phyloP scores from a whole-genome alignment of 1,139 yeast species.

The Schwanniomyces etchellsii region DNA sequence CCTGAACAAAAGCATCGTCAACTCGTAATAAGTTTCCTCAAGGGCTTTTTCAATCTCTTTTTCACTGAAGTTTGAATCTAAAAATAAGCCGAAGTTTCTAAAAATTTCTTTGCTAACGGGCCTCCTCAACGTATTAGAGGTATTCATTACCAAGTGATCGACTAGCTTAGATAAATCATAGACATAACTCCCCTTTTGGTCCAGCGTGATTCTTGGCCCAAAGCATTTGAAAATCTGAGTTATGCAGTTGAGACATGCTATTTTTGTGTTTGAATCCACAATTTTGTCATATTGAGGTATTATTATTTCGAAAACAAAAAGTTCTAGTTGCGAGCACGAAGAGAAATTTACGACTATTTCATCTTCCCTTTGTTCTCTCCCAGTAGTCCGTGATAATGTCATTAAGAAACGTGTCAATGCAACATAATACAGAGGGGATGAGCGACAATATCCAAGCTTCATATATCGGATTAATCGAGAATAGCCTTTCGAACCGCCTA shows the following conservation, averaged over 20 bases:
- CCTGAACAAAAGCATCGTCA: no score
- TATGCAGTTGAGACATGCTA: not conserved
- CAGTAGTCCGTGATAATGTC: constrained; percentile 8
- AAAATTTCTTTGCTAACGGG: not conserved
- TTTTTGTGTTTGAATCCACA: not conserved
- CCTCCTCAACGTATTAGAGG: not conserved
- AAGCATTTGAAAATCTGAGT: not conserved
- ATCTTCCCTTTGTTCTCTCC: constrained; percentile 8
- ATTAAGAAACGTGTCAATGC: constrained; percentile 9
- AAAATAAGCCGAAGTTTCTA: no score
- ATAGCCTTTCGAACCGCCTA: constrained; percentile 38
- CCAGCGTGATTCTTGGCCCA: no score
- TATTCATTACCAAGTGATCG: no score
- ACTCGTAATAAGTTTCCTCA: no score
- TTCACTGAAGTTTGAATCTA: no score
- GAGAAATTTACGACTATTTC: constrained; percentile 14
- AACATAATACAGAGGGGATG: constrained; percentile 44
- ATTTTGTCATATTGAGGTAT: not conserved
- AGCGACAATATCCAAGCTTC: constrained; percentile 47
- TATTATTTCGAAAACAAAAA: not conserved
- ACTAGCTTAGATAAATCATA: no score
- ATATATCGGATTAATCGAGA: constrained; percentile 40
- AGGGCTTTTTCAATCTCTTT: no score
- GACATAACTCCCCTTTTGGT: no score
- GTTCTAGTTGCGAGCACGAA: not conserved